Percentiles rank a stretch among this genome's conserved stretches.
Conservation (phyloP, 139 green algal genomes). For the Volvox reticuliferus region DNA sequence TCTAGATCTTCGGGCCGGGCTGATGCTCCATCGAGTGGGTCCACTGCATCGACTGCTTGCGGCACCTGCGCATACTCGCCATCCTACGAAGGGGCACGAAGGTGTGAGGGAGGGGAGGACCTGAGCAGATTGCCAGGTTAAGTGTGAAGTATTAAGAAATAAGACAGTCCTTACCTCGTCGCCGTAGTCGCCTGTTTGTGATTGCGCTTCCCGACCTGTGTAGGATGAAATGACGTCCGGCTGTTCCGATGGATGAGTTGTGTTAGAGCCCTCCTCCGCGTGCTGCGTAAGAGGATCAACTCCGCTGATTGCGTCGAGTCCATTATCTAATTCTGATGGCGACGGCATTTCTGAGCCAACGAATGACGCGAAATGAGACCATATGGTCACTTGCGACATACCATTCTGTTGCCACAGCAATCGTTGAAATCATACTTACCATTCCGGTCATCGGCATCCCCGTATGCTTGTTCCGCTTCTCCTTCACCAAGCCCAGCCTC, state of each 20-base stretch:
- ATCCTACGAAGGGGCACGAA: neutral
- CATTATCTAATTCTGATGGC: constrained; percentile 7
- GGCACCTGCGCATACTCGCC: neutral
- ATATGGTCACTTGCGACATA: too few species aligned
- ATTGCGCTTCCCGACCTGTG: constrained; percentile 2
- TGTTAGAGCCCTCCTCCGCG: constrained; percentile 46
- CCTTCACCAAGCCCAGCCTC: neutral
- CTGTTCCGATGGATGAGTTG: neutral
- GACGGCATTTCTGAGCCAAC: neutral
- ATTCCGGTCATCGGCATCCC: neutral
- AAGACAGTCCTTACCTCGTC: neutral
- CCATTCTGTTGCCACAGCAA: neutral
- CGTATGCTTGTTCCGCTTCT: neutral
- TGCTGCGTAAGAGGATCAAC: constrained; percentile 5
- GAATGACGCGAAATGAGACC: neutral
- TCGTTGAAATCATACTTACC: neutral
- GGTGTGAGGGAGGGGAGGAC: neutral
- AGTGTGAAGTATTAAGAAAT: neutral
- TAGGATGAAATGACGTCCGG: constrained; percentile 43
- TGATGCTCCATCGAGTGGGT: too few species aligned
- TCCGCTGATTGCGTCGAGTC: constrained; percentile 9
- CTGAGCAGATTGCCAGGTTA: neutral
- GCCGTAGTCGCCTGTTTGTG: neutral
- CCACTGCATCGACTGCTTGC: neutral
- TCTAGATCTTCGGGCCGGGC: neutral